phyloP scores from a whole-genome alignment of 2,329 filamentous ascomycete genomes.

The Scopulariopsis brevicaulis region DNA sequence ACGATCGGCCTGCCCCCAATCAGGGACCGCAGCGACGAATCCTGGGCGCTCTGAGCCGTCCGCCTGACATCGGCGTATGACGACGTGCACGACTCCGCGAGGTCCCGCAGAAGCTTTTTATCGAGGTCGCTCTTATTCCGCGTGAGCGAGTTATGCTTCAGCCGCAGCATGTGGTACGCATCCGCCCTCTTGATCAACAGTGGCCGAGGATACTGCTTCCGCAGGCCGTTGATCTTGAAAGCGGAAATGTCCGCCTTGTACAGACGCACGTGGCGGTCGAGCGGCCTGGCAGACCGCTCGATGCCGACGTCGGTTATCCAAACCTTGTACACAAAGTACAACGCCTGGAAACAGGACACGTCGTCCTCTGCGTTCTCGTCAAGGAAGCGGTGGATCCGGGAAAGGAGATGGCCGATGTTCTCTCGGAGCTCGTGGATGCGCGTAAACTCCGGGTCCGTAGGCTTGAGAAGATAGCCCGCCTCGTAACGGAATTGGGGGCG shows the following conservation, averaged over 20 bases:
- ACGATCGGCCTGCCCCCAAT: constrained; percentile 81
- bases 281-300: constrained; percentile 83
- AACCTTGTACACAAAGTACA: constrained; percentile 85
- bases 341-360: constrained; percentile 83
- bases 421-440: constrained; percentile 74
- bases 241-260: constrained; percentile 79
- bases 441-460: constrained; percentile 46
- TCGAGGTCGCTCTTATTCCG: constrained; percentile 85
- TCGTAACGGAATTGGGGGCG: constrained; percentile 82
- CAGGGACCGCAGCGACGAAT: constrained; percentile 85
- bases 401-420: constrained; percentile 67
- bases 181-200: constrained; percentile 88
- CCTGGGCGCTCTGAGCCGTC: constrained; percentile 81
- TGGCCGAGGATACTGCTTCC: constrained; percentile 86
- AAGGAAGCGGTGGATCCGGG: constrained; percentile 76
- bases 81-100: constrained; percentile 83
- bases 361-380: constrained; percentile 83
- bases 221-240: constrained; percentile 86
- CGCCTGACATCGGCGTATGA: constrained; percentile 92
- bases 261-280: constrained; percentile 77
- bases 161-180: constrained; percentile 86
- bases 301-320: constrained; percentile 98
- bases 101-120: constrained; percentile 70
- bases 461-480: constrained; percentile 68
- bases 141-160: constrained; percentile 85